Conservation (phyloP, 1,139 yeast genomes). For the Candida buenavistaensis region DNA sequence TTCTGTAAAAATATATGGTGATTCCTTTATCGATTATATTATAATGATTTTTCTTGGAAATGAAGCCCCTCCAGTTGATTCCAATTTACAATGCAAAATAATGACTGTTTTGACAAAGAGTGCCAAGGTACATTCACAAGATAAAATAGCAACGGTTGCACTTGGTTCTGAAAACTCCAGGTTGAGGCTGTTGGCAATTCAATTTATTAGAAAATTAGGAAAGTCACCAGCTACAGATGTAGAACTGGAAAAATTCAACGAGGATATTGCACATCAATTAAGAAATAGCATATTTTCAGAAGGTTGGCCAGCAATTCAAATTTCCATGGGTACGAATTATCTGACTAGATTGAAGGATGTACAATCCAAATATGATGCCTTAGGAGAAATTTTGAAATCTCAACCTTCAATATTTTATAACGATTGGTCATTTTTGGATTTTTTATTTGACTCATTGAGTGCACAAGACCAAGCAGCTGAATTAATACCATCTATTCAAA, state of each 20-base stretch:
- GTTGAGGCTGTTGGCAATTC: slow-evolving; percentile 52
- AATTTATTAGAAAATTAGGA: slow-evolving; percentile 60
- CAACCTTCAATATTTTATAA: slow-evolving; percentile 43
- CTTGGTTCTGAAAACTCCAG: slow-evolving; percentile 51
- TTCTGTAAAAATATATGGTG: slow-evolving; percentile 19
- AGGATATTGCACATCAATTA: slow-evolving; percentile 49
- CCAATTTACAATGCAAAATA: slow-evolving; percentile 59
- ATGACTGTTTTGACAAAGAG: slow-evolving; percentile 55
- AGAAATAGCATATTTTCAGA: slow-evolving; percentile 51
- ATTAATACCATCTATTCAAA: slow-evolving; percentile 68
- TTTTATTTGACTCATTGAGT: slow-evolving; percentile 70
- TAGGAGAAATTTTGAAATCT: slow-evolving; percentile 63
- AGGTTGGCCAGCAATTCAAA: slow-evolving; percentile 59
- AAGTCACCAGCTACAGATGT: slow-evolving; percentile 19
- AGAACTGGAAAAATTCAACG: slow-evolving; percentile 27
- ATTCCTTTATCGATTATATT: slow-evolving; percentile 41
- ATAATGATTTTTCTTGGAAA: slow-evolving; percentile 50
- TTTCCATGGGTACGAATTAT: slow-evolving; percentile 24
- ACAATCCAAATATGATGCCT: slow-evolving; percentile 72
- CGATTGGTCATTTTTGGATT: slow-evolving; percentile 57
- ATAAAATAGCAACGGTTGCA: slow-evolving; percentile 52
- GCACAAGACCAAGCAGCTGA: slow-evolving; percentile 55
- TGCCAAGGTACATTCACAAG: slow-evolving; percentile 43
- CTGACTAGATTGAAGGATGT: slow-evolving; percentile 17
- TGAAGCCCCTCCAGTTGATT: slow-evolving; percentile 51